Percentiles rank a stretch among this genome's conserved stretches.
Evolutionary conservation across 345 rosid species (phyloP).

Genomic region (Eucalyptus coolabah): DNA sequence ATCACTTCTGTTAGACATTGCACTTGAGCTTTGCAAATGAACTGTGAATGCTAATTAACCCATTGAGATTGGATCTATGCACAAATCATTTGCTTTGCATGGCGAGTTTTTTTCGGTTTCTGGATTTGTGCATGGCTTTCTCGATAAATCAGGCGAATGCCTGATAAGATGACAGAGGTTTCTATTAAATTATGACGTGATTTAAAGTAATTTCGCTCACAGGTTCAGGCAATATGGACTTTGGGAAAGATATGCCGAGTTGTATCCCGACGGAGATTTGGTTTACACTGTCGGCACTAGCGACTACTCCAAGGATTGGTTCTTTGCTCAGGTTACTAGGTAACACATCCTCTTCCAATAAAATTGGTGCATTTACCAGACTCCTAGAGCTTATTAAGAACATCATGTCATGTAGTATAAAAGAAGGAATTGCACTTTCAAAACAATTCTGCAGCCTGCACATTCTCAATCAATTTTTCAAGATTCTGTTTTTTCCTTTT

Average conservation of each 20-base stretch:
- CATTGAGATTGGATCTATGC: background rate
- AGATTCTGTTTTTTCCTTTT: background rate
- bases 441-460: background rate
- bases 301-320: slow-evolving; percentile 73
- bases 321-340: slow-evolving; percentile 74
- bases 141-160: background rate
- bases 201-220: background rate
- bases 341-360: background rate
- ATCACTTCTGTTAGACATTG: background rate
- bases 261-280: slow-evolving; percentile 57
- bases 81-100: background rate
- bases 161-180: background rate
- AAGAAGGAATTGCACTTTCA: background rate
- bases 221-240: slow-evolving; percentile 84
- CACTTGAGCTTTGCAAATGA: background rate
- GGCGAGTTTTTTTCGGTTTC: background rate
- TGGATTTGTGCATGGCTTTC: background rate
- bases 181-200: background rate
- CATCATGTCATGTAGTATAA: background rate
- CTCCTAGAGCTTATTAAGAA: background rate
- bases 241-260: slow-evolving; percentile 78
- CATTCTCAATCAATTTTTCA: background rate
- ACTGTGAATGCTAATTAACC: background rate
- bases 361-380: background rate
- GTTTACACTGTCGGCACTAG: slow-evolving; percentile 56